Evolutionary conservation across 495 filamentous ascomycete species (phyloP).

Genomic region (Rusavskia elegans): DNA sequence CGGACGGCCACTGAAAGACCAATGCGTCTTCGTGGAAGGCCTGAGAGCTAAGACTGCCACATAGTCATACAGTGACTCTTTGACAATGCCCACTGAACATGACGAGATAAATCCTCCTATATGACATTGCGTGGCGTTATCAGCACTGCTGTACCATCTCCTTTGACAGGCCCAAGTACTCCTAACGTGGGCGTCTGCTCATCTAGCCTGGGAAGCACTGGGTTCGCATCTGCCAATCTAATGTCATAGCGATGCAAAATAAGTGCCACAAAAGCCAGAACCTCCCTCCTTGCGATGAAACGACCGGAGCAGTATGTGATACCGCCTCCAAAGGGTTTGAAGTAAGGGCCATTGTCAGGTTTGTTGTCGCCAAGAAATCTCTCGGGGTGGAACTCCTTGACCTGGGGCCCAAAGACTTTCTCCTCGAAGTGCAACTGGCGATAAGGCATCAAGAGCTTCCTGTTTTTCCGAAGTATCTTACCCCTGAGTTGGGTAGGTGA

Average conservation of each 20-base stretch:
- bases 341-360: constrained; percentile 6
- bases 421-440: constrained; percentile 15
- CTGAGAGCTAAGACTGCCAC: too few relatives aligned
- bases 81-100: too few relatives aligned
- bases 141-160: too few relatives aligned
- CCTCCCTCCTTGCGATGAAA: constrained; percentile 24
- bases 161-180: too few relatives aligned
- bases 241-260: constrained; percentile 9
- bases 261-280: constrained; percentile 21
- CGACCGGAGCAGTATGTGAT: constrained; percentile 25
- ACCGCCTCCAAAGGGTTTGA: constrained; percentile 26
- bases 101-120: too few relatives aligned
- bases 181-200: too few relatives aligned
- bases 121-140: too few relatives aligned
- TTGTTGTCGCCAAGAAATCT: constrained; percentile 12
- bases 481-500: constrained; percentile 7
- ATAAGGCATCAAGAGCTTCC: constrained; percentile 13
- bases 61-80: too few relatives aligned
- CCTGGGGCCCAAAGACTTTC: constrained; percentile 8
- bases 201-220: too few relatives aligned
- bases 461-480: constrained; percentile 8
- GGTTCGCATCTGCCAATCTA: neutral
- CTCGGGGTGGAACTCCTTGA: constrained; percentile 7
- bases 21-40: too few relatives aligned
- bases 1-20: too few relatives aligned